These are phyloP conservation scores for Xerocomus nothofagi DNA, from an alignment of 1,284 basidiomycete genomes.

Conservation along the genomic window DNA sequence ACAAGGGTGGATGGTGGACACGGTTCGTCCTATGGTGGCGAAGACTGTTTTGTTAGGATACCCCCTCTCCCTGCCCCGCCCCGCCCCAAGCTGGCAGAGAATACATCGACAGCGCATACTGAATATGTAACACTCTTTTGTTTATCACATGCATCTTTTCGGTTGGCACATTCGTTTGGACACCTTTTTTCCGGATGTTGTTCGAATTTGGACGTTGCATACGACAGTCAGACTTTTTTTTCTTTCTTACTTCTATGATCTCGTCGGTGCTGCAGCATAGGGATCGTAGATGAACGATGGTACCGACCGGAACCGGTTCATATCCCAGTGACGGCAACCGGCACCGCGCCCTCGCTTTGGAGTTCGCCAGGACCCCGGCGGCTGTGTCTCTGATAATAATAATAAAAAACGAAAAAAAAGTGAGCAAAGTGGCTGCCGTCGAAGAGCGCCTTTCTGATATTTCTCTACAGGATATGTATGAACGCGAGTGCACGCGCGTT, in stretches of 20 bases:
- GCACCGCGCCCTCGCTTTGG: not conserved
- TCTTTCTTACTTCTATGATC: not conserved
- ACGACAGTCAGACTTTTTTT: not conserved
- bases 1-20: conserved; percentile 74
- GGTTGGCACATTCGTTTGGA: conserved; percentile 24
- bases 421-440: too few relatives aligned
- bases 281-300: not conserved
- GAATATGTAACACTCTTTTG: conserved; percentile 39
- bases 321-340: conserved; percentile 14
- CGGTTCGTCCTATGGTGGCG: conserved; percentile 71
- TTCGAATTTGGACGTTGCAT: conserved; percentile 25
- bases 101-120: conserved; percentile 21
- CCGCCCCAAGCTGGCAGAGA: conserved; percentile 9
- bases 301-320: conserved; percentile 21
- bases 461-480: too few relatives aligned
- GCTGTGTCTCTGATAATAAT: too few relatives aligned
- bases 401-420: not conserved
- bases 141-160: conserved; percentile 27
- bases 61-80: conserved; percentile 4
- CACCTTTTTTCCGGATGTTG: conserved; percentile 20
- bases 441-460: too few relatives aligned
- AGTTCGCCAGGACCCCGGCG: not conserved
- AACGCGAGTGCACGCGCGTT: too few relatives aligned
- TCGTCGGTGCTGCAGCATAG: not conserved
- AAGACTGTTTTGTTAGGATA: conserved; percentile 60